Conservation (phyloP, 2,329 filamentous ascomycete genomes). For the Colletotrichum tofieldiae region DNA sequence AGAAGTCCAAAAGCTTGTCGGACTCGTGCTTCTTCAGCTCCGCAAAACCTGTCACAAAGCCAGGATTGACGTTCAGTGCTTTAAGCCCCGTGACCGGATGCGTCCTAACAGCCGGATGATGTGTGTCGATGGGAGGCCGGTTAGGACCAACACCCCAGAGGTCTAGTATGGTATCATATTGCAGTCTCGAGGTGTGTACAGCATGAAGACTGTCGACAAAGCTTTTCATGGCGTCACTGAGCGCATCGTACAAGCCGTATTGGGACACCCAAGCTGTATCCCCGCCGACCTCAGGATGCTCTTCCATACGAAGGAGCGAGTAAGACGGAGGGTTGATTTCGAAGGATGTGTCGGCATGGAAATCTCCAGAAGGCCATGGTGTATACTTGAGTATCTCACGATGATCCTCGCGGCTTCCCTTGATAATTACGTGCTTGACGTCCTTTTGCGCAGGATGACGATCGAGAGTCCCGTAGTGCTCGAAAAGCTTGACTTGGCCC, state of each 20-base stretch:
- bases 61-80: slow-evolving; percentile 62
- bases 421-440: slow-evolving; percentile 60
- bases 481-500: slow-evolving; percentile 60
- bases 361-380: slow-evolving; percentile 62
- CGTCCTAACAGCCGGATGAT: slow-evolving; percentile 64
- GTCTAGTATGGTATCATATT: slow-evolving; percentile 64
- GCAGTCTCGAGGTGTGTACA: slow-evolving; percentile 61
- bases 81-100: slow-evolving; percentile 65
- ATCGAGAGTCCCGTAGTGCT: slow-evolving; percentile 65
- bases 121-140: slow-evolving; percentile 62
- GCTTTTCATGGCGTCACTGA: slow-evolving; percentile 56
- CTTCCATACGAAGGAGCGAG: slow-evolving; percentile 66
- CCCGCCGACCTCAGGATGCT: slow-evolving; percentile 62
- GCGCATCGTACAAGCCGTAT: slow-evolving; percentile 61
- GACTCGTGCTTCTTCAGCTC: slow-evolving; percentile 66
- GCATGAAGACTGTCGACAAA: slow-evolving; percentile 58
- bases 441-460: slow-evolving; percentile 62
- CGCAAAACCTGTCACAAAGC: slow-evolving; percentile 64
- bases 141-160: slow-evolving; percentile 59
- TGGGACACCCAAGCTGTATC: slow-evolving; percentile 65
- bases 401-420: slow-evolving; percentile 62
- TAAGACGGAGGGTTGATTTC: slow-evolving; percentile 67
- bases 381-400: slow-evolving; percentile 62
- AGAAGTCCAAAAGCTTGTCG: slow-evolving; percentile 63
- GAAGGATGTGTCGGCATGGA: slow-evolving; percentile 66